Evolutionary conservation across 2,329 filamentous ascomycete genomes (phyloP).

Genomic region (Phyllosticta citrichinensis): DNA sequence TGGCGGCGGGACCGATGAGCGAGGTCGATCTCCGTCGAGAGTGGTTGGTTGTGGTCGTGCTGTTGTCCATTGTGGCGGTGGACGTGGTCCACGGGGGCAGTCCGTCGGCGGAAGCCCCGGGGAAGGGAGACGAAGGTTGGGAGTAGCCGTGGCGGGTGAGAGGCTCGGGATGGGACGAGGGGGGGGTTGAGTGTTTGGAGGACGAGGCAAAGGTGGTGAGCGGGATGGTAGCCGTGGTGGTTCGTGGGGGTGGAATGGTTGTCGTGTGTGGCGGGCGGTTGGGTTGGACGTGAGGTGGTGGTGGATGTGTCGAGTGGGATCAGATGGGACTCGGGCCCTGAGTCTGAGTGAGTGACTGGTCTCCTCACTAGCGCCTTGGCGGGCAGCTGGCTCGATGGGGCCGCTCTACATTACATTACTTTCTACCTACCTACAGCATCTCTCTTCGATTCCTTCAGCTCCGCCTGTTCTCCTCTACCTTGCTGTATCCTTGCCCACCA

Average conservation of each 20-base stretch:
- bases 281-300: not conserved
- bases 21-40: constrained; percentile 10
- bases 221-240: constrained; percentile 7
- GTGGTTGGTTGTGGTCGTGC: not conserved
- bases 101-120: constrained; percentile 1
- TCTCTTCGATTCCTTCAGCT: no score
- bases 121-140: constrained; percentile 1
- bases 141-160: constrained; percentile 1
- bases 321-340: not conserved
- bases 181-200: not conserved
- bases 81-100: not conserved
- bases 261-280: not conserved
- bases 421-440: no score
- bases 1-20: not conserved
- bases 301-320: not conserved
- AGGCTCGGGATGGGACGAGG: not conserved
- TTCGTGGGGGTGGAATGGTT: not conserved
- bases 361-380: not conserved
- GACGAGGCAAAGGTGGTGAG: constrained; percentile 3
- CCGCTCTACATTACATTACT: no score
- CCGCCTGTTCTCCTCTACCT: no score
- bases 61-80: not conserved
- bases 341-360: not conserved
- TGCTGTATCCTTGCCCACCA: no score
- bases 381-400: not conserved